Conservation (phyloP, 139 green algal species). For the Spirogloea muscicola region DNA sequence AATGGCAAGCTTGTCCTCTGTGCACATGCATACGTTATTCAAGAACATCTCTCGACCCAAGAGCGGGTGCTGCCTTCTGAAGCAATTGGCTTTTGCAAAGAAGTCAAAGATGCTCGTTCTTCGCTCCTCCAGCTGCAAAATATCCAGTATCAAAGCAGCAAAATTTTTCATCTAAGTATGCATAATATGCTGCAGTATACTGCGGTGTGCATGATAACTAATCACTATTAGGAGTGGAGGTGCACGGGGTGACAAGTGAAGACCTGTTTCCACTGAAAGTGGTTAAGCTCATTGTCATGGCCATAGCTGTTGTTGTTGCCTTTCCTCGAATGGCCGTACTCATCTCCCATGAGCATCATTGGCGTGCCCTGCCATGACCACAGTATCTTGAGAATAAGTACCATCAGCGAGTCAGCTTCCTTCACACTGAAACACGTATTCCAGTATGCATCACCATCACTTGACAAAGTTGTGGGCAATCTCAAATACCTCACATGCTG, state of each 20-base stretch:
- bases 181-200: too few species aligned
- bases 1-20: too few species aligned
- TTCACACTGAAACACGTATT: neutral
- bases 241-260: too few species aligned
- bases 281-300: conserved; percentile 73
- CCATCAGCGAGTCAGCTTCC: neutral
- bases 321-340: conserved; percentile 70
- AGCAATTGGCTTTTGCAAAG: conserved; percentile 64
- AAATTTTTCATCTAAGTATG: neutral
- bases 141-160: too few species aligned
- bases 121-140: conserved; percentile 9
- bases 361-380: conserved; percentile 79
- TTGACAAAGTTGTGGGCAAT: neutral
- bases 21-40: neutral
- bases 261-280: conserved; percentile 51
- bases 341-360: conserved; percentile 92
- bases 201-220: too few species aligned
- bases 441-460: neutral
- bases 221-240: too few species aligned
- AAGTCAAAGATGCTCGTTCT: conserved; percentile 19
- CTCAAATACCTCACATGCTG: neutral
- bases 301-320: conserved; percentile 99
- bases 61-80: conserved; percentile 72
- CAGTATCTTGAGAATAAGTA: too few species aligned
- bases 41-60: conserved; percentile 78